These are phyloP conservation scores for Vanrija sp. DNA, from an alignment of 1,284 basidiomycete genomes.

Conservation along the genomic window DNA sequence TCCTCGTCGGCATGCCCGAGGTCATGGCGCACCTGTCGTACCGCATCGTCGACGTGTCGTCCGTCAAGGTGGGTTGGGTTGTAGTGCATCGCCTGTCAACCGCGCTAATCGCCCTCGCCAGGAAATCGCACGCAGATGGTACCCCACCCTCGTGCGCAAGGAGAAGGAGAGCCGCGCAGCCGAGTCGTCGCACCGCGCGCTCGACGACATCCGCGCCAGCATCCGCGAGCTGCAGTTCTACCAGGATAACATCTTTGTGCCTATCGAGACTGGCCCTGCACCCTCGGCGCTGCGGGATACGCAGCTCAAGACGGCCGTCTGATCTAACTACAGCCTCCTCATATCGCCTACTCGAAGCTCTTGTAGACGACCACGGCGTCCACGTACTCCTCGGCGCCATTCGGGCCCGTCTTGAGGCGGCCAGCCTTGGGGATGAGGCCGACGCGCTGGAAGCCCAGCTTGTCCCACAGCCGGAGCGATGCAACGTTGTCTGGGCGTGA, in stretches of 20 bases:
- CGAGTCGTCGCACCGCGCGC: slow-evolving; percentile 47
- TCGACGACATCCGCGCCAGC: slow-evolving; percentile 52
- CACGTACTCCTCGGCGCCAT: slow-evolving; percentile 75
- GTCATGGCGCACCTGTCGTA: slow-evolving; percentile 52
- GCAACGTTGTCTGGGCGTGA: slow-evolving; percentile 50
- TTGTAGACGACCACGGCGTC: slow-evolving; percentile 85
- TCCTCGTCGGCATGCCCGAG: slow-evolving; percentile 51
- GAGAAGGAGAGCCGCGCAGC: slow-evolving; percentile 28
- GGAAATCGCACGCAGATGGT: slow-evolving; percentile 53
- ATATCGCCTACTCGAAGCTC: slow-evolving; percentile 56
- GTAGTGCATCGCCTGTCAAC: not conserved
- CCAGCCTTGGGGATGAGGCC: slow-evolving; percentile 84
- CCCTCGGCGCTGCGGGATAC: not conserved
- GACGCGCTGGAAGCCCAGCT: slow-evolving; percentile 72
- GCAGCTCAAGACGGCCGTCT: slow-evolving; percentile 31
- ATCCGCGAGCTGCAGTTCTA: slow-evolving; percentile 52
- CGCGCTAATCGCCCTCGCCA: slow-evolving; percentile 21
- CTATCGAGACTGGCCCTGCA: slow-evolving; percentile 20
- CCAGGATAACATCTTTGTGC: slow-evolving; percentile 45
- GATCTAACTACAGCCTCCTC: not conserved
- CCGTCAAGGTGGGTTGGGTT: slow-evolving; percentile 33
- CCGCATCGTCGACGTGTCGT: slow-evolving; percentile 51
- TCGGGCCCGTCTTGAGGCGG: slow-evolving; percentile 59
- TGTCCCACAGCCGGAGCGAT: slow-evolving; percentile 73
- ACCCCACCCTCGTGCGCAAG: slow-evolving; percentile 31